Evolutionary conservation across 768 basidiomycete species (phyloP), one percentile per base, ranked within the genome.

Genomic region (Crassisporium funariophilum): DNA sequence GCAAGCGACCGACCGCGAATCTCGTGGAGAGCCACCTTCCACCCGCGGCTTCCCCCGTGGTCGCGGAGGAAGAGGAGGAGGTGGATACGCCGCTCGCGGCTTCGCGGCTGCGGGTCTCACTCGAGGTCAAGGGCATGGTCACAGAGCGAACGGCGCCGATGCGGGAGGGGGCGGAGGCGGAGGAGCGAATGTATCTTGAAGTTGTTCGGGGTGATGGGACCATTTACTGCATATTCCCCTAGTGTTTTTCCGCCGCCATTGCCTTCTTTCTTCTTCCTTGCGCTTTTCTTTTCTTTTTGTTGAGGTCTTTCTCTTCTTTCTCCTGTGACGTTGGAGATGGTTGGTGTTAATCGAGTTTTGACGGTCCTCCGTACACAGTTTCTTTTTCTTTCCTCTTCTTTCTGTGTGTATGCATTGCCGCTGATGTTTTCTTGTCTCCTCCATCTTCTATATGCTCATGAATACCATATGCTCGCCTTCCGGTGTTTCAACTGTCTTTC

Each of bases 91-190:
- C n/a, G 75, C 80, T 10, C 72, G 87, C 49, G 81, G 80, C 10
- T 77, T 90, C 43, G 78, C 82, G 4, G 82, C 83, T 7, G 88
- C 86, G 12, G 89, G 89, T 3, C 68, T 91, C 53, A 83, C 76
- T 5, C 61, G 70, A 42, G 69, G 70, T 10, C 7, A 29, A 7
- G 27, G 27, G 40, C 44, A 35, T 23, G 46, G 44, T 17, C 46
- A 35, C 7, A 54, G 59, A 47, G 50, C 27, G 29, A 57, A 51
- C 47, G 58, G 54, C 9, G 55, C 34, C 27, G 4, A 49, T 35
- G 19, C 46, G 22, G 38, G 44, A 3, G 35, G 21, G 8, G 35
- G 46, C 22, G 48, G 45, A 15, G 53, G 47, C 9, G 54, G 45
- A 12, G 43, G 42, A 20, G 44, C 33, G 15, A 33, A 22, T 35